Percentiles rank a stretch among this genome's conserved stretches.
Conservation (phyloP, 306 rosid species). For the Castanea crenata region DNA sequence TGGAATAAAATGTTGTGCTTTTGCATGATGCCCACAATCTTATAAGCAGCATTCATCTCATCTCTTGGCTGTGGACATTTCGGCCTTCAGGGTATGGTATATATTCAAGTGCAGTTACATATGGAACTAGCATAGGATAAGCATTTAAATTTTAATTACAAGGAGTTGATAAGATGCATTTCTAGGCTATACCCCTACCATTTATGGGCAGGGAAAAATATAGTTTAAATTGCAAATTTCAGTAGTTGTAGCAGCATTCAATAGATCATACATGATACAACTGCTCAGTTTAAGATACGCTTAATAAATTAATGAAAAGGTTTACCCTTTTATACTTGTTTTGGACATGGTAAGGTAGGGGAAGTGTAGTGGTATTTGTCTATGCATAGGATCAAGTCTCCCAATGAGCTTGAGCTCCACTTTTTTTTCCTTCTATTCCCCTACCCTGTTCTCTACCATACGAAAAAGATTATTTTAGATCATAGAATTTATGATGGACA, state of each 20-base stretch:
- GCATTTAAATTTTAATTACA: neutral
- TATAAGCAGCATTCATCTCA: neutral
- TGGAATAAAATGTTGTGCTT: neutral
- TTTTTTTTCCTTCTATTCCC: neutral
- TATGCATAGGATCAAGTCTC: neutral
- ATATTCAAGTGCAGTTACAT: neutral
- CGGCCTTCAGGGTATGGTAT: neutral
- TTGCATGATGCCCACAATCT: neutral
- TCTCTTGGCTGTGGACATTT: neutral
- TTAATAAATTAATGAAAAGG: neutral
- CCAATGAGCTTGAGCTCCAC: neutral
- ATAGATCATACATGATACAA: neutral
- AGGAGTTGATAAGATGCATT: neutral
- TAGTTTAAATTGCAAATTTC: neutral
- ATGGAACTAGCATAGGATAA: neutral
- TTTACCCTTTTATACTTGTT: neutral
- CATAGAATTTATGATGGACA: neutral
- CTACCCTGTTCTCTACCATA: neutral
- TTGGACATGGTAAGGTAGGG: neutral
- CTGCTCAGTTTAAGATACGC: neutral
- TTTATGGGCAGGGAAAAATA: neutral
- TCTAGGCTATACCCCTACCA: neutral
- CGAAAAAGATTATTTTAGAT: neutral
- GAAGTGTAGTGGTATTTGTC: neutral
- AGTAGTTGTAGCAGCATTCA: neutral